These are phyloP conservation scores for Alternaria panax DNA, from an alignment of 2,329 filamentous ascomycete genomes.

Conservation along the genomic window DNA sequence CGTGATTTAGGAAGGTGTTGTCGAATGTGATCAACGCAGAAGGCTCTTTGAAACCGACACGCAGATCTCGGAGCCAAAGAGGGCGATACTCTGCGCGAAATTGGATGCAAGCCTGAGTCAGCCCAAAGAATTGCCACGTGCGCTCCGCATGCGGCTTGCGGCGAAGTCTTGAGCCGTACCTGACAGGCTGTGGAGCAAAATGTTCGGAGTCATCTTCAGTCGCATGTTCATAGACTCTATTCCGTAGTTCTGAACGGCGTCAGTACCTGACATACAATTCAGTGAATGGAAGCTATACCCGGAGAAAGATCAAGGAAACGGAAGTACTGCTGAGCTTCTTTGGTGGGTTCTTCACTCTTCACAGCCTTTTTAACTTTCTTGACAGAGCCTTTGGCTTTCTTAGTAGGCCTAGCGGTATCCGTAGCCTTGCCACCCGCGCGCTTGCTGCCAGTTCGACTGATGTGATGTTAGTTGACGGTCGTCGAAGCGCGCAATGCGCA, in stretches of 20 bases:
- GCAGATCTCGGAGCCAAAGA: not conserved
- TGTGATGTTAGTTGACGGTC: not conserved
- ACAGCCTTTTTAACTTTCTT: not conserved
- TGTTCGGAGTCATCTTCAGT: not conserved
- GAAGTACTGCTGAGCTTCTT: not conserved
- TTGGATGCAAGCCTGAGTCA: constrained; percentile 1
- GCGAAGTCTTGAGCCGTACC: not conserved
- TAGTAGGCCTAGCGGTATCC: not conserved
- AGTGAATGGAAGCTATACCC: not conserved
- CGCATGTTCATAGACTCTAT: not conserved
- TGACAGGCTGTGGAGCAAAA: no score
- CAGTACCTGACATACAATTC: not conserved
- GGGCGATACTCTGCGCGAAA: constrained; percentile 11
- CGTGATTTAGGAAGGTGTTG: not conserved
- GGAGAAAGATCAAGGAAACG: not conserved
- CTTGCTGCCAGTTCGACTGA: not conserved
- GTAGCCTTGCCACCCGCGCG: not conserved
- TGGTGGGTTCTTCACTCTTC: not conserved
- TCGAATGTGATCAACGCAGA: not conserved
- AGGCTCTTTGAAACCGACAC: not conserved
- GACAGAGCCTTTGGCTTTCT: not conserved
- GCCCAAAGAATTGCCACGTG: not conserved
- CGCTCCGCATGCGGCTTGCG: not conserved
- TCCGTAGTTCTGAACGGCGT: fast-evolving
- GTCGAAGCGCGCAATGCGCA: not conserved